Base-by-base conservation (phyloP, 129 eudicot genomes). In the Arctium lappa region DNA sequence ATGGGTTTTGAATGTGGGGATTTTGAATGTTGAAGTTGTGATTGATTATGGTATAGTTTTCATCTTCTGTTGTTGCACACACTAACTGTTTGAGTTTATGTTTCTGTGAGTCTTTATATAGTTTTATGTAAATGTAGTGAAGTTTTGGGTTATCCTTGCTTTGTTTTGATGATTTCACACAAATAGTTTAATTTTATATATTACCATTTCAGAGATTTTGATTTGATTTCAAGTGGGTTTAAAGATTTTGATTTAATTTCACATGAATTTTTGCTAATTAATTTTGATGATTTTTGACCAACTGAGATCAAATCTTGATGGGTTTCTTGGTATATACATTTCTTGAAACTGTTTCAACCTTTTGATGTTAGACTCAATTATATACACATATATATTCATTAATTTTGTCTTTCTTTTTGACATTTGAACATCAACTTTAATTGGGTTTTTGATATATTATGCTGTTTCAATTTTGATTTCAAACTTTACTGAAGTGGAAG, bases 51-150 rank as follows among this genome's bases (percentile, higher is more conserved):
- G 71, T 33, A 5, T 79, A 16, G 68, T 5, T 42, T 82, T 31
- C 32, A 10, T 62, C 18, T 8, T 81, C 12, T 38, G 62, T 65
- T 38, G 13, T 40, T 46, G 36, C 13, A 33, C 76, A 37, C 80
- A 11, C 75, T 11, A 83, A 39, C 39, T 78, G 44, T 71, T 63
- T 81, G 82, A 6, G 79, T 85, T 83, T 69, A 82, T 80, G 73
- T 37, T 31, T 73, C 38, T 46, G 18, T 46, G 75, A 27, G 40
- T 16, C 34, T 46, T 34, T 39, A 36, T 36, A 37, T 18, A n/a
- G 79, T 32, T 15, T 16, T 15, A 53, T 15, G 65, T 53, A 15
- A 15, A 70, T 70, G 39, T 70, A 33, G 1, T 15, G 74, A 71
- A 71, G 50, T 42, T 42, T 39, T 8, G 10, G 50, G 27, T 34